phyloP scores from a whole-genome alignment of 2,329 filamentous ascomycete species.

The Neoarthrinium moseri region DNA sequence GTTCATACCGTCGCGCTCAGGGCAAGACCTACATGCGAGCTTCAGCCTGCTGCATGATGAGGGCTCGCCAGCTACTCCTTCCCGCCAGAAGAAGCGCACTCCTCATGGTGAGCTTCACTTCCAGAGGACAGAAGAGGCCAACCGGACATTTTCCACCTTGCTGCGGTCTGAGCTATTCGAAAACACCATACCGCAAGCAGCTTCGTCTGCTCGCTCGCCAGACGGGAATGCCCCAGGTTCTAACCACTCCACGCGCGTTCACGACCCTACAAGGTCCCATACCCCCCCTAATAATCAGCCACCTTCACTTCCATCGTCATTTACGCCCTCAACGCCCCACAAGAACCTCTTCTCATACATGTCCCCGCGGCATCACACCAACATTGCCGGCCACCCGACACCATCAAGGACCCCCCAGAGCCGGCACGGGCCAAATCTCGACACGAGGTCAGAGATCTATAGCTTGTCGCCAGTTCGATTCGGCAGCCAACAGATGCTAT shows the following conservation, averaged over 20 bases:
- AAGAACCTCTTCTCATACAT: constrained; percentile 96
- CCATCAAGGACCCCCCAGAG: constrained; percentile 88
- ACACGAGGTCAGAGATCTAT: constrained; percentile 90
- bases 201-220: constrained; percentile 61
- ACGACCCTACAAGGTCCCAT: constrained; percentile 70
- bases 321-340: constrained; percentile 92
- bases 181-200: constrained; percentile 78
- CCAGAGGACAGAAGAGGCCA: constrained; percentile 93
- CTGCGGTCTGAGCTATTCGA: constrained; percentile 93
- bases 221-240: constrained; percentile 51
- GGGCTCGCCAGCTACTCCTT: constrained; percentile 87
- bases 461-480: constrained; percentile 92
- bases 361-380: constrained; percentile 68
- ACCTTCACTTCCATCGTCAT: constrained; percentile 64
- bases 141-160: constrained; percentile 85
- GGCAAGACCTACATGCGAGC: constrained; percentile 89
- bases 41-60: constrained; percentile 92
- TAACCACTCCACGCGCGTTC: constrained; percentile 51
- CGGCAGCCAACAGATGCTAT: constrained; percentile 87
- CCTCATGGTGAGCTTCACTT: constrained; percentile 91
- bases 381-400: constrained; percentile 77
- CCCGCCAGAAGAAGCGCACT: constrained; percentile 78
- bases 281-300: constrained; percentile 76
- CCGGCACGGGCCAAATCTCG: constrained; percentile 82
- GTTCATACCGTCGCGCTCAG: constrained; percentile 92